Evolutionary conservation across 305 asterid species (phyloP).

Genomic region (Solanum hybrid): DNA sequence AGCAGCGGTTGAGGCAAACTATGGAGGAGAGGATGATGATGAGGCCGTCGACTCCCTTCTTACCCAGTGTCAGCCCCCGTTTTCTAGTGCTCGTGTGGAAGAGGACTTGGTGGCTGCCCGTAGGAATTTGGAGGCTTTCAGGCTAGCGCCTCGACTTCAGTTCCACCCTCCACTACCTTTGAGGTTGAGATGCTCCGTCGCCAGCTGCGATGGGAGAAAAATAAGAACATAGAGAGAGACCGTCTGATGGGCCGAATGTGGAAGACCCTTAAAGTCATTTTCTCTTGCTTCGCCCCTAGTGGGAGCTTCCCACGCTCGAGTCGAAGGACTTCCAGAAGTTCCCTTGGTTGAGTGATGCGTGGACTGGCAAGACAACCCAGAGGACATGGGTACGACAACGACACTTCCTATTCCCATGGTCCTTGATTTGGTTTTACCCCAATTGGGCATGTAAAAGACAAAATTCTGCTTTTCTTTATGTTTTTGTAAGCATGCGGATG

Average conservation of each 20-base stretch:
- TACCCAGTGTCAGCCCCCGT: rapidly evolving
- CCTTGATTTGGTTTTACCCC: not conserved
- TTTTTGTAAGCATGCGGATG: not conserved
- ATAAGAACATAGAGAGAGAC: not conserved
- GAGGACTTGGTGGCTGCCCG: rapidly evolving
- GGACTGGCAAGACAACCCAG: rapidly evolving
- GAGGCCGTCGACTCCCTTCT: rapidly evolving
- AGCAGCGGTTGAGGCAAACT: not conserved
- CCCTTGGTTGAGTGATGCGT: not conserved
- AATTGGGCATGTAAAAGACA: not conserved
- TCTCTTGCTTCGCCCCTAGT: not conserved
- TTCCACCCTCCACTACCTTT: not conserved
- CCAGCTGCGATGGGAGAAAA: not conserved
- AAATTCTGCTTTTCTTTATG: no score
- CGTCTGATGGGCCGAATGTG: not conserved
- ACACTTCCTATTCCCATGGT: not conserved
- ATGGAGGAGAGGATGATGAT: not conserved
- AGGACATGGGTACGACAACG: not conserved
- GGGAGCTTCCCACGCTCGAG: not conserved
- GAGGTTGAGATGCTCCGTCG: not conserved
- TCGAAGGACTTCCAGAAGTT: not conserved
- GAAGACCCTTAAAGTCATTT: not conserved
- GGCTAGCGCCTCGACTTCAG: not conserved
- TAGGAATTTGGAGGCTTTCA: not conserved
- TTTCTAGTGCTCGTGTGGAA: rapidly evolving